phyloP scores from a whole-genome alignment of 352 stramenopile species.

The Pythium phragmitis region DNA sequence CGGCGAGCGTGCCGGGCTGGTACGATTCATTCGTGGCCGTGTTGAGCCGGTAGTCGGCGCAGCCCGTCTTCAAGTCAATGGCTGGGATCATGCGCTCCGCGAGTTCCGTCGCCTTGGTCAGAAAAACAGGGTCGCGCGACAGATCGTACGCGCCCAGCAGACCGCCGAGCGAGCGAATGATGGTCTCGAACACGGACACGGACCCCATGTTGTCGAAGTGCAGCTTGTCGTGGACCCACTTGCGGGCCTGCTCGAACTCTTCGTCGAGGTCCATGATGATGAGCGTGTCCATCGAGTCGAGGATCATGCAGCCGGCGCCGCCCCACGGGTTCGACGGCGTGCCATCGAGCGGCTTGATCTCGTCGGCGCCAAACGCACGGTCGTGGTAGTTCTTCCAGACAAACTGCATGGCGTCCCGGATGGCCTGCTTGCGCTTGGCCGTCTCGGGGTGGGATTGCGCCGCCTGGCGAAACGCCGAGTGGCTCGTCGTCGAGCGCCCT shows the following conservation, averaged over 20 bases:
- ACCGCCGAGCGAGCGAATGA: constrained; percentile 97
- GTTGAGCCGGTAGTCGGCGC: constrained; percentile 89
- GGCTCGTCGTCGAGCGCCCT: background rate
- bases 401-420: constrained; percentile 72
- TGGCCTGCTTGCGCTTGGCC: constrained; percentile 32
- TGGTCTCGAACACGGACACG: constrained; percentile 99
- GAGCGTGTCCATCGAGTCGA: constrained; percentile 97
- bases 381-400: constrained; percentile 92
- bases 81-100: constrained; percentile 87
- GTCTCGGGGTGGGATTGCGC: constrained; percentile 20
- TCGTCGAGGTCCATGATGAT: constrained; percentile 94
- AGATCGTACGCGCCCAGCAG: constrained; percentile 96
- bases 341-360: constrained; percentile 87
- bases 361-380: constrained; percentile 96
- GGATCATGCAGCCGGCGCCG: constrained; percentile 87
- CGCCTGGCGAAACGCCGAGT: background rate
- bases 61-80: constrained; percentile 87
- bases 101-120: constrained; percentile 93
- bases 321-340: constrained; percentile 80
- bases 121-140: constrained; percentile 81
- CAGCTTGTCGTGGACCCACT: constrained; percentile 83
- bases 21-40: constrained; percentile 69
- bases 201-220: constrained; percentile 77
- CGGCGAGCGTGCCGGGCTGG: constrained; percentile 43
- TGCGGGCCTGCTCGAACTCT: constrained; percentile 89